Base-by-base conservation (phyloP, 495 filamentous ascomycete genomes). In the Glutinoglossum americanum region DNA sequence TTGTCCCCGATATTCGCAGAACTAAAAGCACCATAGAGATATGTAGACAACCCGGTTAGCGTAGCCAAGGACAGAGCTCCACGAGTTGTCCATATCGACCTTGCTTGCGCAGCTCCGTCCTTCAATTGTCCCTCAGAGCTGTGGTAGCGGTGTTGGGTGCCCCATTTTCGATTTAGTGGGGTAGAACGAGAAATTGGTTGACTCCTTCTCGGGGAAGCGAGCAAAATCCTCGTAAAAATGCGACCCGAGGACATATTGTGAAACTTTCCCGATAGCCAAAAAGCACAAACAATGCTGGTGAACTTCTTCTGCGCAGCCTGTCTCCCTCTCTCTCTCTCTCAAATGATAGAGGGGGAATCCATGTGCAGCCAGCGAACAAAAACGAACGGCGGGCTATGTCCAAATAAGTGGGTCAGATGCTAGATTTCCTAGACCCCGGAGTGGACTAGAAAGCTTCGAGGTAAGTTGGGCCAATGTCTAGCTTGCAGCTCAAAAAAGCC, bases 211-310 rank as follows among this genome's bases (percentile, higher is more conserved):
- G 49, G 4, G 13, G 49, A 53, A 53, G 49, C 49, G 49, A 53
- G 49, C 25, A 30, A 53, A 53, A 21, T 30, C 49, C 49, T 53
- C 49, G 49, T 53, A 25, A 53, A 53, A 28, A 53, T 53, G 49
- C 49, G 49, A 53, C 49, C 49, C 26, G 49, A 28, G 49, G 15
- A 53, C 49, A 53, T 53, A 0, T 1, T 30, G 15, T 32, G 25
- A 17, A 53, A 25, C 49, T 53, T 27, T 28, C 26, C 49, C 19
- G 26, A 25, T 17, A 11, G 26, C 23, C 28, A 17, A 53, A 3
- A 45, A 45, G 17, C 41, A 53, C 49, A 30, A 53, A 4, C 23
- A 30, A 17, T 5, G 49, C 49, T 5, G 49, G 13, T 17, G 11
- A 32, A 17, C 49, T 27, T 53, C 26, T 19, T 53, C 49, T 53